phyloP scores from a whole-genome alignment of 345 rosid species.

The Eucalyptus microcorys region DNA sequence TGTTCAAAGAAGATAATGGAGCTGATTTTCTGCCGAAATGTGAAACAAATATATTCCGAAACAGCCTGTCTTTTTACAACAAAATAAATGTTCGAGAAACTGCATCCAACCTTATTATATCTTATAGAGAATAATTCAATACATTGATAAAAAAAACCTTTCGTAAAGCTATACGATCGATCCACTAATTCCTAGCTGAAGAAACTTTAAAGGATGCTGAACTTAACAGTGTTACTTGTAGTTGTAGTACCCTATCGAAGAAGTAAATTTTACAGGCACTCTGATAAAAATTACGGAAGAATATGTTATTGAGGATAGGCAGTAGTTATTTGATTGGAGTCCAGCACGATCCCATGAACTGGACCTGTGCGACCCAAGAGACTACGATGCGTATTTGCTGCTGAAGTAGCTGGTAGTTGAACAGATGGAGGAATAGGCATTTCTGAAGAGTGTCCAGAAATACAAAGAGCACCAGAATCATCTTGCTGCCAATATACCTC shows the following conservation, averaged over 20 bases:
- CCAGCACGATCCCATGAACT: conserved; percentile 52
- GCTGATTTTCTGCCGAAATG: neutral
- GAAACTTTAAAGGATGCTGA: neutral
- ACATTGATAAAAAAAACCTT: neutral
- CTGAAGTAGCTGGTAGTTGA: conserved; percentile 9
- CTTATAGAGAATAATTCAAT: neutral
- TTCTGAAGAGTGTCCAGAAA: conserved; percentile 71
- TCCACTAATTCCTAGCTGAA: neutral
- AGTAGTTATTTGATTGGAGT: conserved; percentile 21
- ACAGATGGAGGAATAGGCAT: conserved; percentile 43
- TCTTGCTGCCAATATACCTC: conserved; percentile 96
- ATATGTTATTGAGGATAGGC: neutral
- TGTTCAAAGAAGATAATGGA: neutral
- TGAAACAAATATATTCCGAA: neutral
- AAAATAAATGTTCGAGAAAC: neutral
- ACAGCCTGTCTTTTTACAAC: neutral
- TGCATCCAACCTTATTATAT: neutral
- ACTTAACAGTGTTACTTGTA: neutral
- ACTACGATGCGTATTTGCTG: conserved; percentile 2
- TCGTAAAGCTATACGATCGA: neutral
- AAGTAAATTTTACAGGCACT: neutral
- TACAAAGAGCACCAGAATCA: conserved; percentile 72
- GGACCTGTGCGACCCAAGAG: conserved; percentile 20
- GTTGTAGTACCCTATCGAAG: neutral
- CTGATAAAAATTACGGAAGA: neutral